Base-by-base conservation (phyloP, 2,329 filamentous ascomycete genomes). In the Colletotrichum trifolii region DNA sequence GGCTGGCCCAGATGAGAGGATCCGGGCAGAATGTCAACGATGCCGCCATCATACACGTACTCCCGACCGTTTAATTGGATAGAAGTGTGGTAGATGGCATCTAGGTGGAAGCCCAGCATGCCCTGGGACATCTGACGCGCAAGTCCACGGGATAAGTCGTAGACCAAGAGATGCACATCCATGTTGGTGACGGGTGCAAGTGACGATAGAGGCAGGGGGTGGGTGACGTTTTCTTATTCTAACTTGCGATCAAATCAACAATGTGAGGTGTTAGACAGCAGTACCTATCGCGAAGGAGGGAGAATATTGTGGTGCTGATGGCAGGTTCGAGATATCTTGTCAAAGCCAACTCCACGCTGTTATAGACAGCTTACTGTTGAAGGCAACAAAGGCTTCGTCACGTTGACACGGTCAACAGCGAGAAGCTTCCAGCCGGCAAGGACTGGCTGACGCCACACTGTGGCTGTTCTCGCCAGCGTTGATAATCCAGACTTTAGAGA, bases 41-140 rank as follows among this genome's bases (percentile, higher is more conserved):
- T 91, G 60, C 93, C 93, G 60, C 92, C 89, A 66, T 97, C 95
- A 71, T 94, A 98, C 72, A 95, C 87, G 76, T 97, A 97, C 78
- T 99, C 96, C 54, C 91, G 85, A n/a, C 90, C 89, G 56, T 89
- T 87, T 43, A 98, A 83, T 46, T 97, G 90, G 58, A 99, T 89
- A 0, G 94, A 93, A 0, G 96, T 98, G 76, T 99, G 96, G 71
- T 98, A 98, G 57, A 99, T 88, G 58, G 96, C 96, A 76, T 98
- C 95, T 54, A 97, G 92, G 56, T 85, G 81, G 69, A 87, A 84
- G 13, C 85, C 80, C 9, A 89, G 76, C 59, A 83, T 69, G 66
- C 81, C 77, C 79, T 80, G 76, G 15, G 85, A 87, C 79, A 88
- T 80, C 69, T 87, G 80, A 9, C 82, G 80, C 12, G 85, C 85